Conservation (phyloP, 1,284 basidiomycete genomes). For the Trichosporon sp. region DNA sequence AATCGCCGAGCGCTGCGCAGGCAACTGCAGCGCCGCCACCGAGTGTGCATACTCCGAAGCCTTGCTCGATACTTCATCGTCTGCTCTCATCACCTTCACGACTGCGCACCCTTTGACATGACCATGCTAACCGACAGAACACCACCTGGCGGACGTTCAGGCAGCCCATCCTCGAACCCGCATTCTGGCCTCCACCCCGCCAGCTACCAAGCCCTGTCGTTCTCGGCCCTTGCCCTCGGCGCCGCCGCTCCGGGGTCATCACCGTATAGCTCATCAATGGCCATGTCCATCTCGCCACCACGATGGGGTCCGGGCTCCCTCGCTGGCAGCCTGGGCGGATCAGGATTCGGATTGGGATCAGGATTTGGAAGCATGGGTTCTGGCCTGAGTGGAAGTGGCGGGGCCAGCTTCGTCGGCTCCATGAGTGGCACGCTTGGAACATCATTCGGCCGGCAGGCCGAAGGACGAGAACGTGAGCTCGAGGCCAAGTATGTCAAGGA, state of each 20-base stretch:
- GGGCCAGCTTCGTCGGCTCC: slow-evolving; percentile 33
- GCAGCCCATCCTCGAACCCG: slow-evolving; percentile 20
- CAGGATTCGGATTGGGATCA: slow-evolving; percentile 3
- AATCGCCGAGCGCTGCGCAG: no score
- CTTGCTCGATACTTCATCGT: not conserved
- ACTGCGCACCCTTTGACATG: not conserved
- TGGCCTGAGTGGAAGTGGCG: slow-evolving; percentile 13
- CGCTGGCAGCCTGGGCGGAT: slow-evolving; percentile 20
- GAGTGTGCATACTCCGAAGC: not conserved
- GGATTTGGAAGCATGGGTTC: not conserved
- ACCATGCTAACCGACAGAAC: slow-evolving; percentile 1
- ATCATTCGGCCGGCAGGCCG: slow-evolving; percentile 37
- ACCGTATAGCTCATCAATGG: slow-evolving; percentile 28
- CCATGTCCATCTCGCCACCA: slow-evolving; percentile 44
- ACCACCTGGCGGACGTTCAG: slow-evolving; percentile 9
- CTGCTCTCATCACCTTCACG: not conserved
- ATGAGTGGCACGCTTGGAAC: slow-evolving; percentile 35
- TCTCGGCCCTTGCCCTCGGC: slow-evolving; percentile 33
- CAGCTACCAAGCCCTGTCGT: slow-evolving; percentile 31
- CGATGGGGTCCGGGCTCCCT: slow-evolving; percentile 28
- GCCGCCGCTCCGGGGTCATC: slow-evolving; percentile 23
- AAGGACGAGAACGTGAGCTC: slow-evolving; percentile 41
- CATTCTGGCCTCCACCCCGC: slow-evolving; percentile 35
- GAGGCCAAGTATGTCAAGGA: slow-evolving; percentile 48
- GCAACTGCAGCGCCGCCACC: no score